A percentile compares a stretch with the other conserved stretches of the same genome.
phyloP scores from a whole-genome alignment of 106 monocot species.

The Phalaenopsis equestris region DNA sequence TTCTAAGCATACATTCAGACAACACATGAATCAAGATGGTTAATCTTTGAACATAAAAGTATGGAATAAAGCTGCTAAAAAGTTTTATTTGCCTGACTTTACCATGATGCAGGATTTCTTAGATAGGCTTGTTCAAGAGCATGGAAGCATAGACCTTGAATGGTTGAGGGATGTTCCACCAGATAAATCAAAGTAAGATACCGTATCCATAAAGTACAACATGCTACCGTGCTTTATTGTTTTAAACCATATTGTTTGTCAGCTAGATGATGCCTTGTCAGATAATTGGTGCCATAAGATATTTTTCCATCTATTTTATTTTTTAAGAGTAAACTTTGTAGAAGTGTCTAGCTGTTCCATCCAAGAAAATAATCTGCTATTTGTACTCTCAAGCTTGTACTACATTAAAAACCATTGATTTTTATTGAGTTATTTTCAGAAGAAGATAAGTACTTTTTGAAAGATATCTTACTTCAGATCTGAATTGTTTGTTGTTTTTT shows the following conservation, averaged over 20 bases:
- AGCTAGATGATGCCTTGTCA: not conserved
- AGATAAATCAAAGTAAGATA: conserved; percentile 30
- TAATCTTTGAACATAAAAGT: not conserved
- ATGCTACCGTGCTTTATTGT: not conserved
- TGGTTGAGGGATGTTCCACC: conserved; percentile 27
- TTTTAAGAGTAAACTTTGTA: not conserved
- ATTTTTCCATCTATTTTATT: not conserved
- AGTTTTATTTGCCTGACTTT: conserved; percentile 3
- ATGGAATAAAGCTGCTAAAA: conserved; percentile 1
- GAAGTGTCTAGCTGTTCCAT: not conserved
- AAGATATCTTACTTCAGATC: not conserved
- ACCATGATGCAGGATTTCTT: conserved; percentile 19
- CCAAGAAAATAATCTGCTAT: not conserved
- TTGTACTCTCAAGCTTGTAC: not conserved
- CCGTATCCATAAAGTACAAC: not conserved
- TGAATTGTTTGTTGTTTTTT: conserved; percentile 3
- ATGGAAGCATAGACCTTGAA: conserved; percentile 27
- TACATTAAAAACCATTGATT: not conserved
- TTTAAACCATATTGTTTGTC: not conserved
- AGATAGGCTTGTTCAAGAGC: conserved; percentile 18
- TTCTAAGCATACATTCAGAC: not conserved
- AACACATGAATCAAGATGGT: not conserved
- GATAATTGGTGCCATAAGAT: not conserved
- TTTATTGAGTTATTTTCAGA: not conserved
- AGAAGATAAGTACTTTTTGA: not conserved